Evolutionary conservation across 2,329 filamentous ascomycete genomes (phyloP).

Genomic region (Penicillium sp.): DNA sequence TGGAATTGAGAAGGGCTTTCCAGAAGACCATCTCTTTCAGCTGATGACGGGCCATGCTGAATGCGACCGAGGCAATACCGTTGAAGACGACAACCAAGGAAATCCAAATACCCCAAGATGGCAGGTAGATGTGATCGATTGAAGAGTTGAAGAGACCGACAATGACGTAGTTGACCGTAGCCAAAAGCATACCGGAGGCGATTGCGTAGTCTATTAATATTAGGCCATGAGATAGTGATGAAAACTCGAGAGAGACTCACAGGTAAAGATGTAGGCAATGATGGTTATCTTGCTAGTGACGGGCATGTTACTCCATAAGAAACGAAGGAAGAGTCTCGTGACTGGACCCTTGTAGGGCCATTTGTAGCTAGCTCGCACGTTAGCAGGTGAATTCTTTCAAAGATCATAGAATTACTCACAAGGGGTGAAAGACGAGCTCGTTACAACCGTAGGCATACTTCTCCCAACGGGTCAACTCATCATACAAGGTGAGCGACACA

Average conservation of each 20-base stretch:
- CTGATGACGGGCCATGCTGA: slow-evolving; percentile 64
- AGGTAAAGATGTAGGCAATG: slow-evolving; percentile 68
- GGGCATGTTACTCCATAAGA: slow-evolving; percentile 65
- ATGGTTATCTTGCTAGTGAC: slow-evolving; percentile 66
- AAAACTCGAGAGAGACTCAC: slow-evolving; percentile 9
- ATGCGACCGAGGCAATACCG: slow-evolving; percentile 58
- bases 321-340: slow-evolving; percentile 72
- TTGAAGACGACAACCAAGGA: slow-evolving; percentile 65
- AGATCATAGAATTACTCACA: slow-evolving; percentile 34
- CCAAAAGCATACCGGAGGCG: slow-evolving; percentile 65
- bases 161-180: slow-evolving; percentile 67
- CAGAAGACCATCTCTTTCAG: slow-evolving; percentile 55
- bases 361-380: slow-evolving; percentile 43
- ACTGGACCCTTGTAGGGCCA: slow-evolving; percentile 75
- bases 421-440: slow-evolving; percentile 76
- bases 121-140: slow-evolving; percentile 66
- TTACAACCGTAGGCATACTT: slow-evolving; percentile 78
- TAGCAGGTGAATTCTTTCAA: not conserved
- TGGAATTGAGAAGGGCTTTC: slow-evolving; percentile 53
- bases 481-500: slow-evolving; percentile 79
- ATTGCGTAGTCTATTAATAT: slow-evolving; percentile 60
- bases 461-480: slow-evolving; percentile 81
- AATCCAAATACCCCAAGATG: slow-evolving; percentile 64
- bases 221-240: not conserved
- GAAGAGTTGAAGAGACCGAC: slow-evolving; percentile 69